Evolutionary conservation across 2,329 filamentous ascomycete genomes (phyloP).

Genomic region (Cadophora gregata): DNA sequence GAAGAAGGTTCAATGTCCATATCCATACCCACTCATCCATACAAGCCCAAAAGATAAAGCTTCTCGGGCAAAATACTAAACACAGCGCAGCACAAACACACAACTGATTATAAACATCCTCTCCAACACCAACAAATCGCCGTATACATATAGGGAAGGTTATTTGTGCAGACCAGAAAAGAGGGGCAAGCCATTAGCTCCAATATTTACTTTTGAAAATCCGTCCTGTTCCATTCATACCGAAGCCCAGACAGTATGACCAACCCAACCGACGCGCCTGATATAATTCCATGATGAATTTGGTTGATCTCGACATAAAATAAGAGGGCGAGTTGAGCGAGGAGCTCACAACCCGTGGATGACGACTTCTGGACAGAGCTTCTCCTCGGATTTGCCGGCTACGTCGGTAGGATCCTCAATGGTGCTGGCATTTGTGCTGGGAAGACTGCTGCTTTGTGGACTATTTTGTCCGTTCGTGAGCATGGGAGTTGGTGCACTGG

Average conservation of each 20-base stretch:
- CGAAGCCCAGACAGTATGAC: conserved; percentile 5
- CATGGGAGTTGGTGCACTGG: conserved; percentile 66
- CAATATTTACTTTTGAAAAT: conserved; percentile 34
- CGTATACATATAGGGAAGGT: conserved; percentile 27
- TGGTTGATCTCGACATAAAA: conserved; percentile 21
- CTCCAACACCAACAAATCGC: conserved; percentile 17
- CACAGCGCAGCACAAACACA: background rate
- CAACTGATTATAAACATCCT: background rate
- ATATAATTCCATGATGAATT: conserved; percentile 23
- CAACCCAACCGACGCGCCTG: conserved; percentile 34
- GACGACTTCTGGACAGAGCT: conserved; percentile 39
- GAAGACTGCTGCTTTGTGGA: conserved; percentile 68
- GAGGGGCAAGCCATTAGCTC: conserved; percentile 28
- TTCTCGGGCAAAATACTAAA: conserved; percentile 2
- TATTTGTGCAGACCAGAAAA: conserved; percentile 29
- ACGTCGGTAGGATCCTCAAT: conserved; percentile 41
- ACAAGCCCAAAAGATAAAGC: conserved; percentile 20
- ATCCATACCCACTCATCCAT: conserved; percentile 24
- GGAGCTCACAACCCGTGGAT: conserved; percentile 37
- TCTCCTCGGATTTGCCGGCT: conserved; percentile 33
- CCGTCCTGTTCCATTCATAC: conserved; percentile 26
- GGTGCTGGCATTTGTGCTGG: conserved; percentile 65
- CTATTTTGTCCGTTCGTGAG: conserved; percentile 74
- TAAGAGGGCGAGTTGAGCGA: conserved; percentile 5
- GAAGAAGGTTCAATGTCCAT: conserved; percentile 14